These are phyloP conservation scores for Chlorella vulgaris DNA, from an alignment of 139 green algal species.

Conservation along the genomic window DNA sequence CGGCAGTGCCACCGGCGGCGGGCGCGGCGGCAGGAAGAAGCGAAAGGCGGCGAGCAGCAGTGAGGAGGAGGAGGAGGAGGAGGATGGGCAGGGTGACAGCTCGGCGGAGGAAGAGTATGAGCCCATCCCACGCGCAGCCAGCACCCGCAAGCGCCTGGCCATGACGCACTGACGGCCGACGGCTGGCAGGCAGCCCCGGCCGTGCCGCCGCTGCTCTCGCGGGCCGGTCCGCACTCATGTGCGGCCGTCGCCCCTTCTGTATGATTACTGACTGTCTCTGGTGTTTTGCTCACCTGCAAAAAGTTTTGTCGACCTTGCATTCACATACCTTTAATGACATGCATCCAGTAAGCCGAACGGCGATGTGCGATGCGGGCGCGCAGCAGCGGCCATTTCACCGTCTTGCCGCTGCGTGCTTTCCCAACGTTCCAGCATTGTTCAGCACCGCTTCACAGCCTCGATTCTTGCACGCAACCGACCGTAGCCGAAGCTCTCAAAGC, in stretches of 20 bases:
- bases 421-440: no score
- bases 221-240: no score
- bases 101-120: not conserved
- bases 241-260: no score
- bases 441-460: not conserved
- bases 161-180: slow-evolving; percentile 1
- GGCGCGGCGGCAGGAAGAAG: not conserved
- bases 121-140: not conserved
- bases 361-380: no score
- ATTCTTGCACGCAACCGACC: not conserved
- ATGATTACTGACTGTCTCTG: no score
- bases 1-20: not conserved
- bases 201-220: no score
- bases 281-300: no score
- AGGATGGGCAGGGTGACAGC: not conserved
- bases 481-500: not conserved
- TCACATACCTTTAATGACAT: no score
- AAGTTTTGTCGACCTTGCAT: no score
- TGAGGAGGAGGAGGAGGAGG: not conserved
- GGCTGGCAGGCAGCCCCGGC: not conserved
- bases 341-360: no score
- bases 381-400: no score
- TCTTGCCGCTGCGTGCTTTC: no score
- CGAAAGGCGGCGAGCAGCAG: not conserved
- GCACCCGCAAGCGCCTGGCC: slow-evolving; percentile 14